Conservation (phyloP, 345 rosid species). For the Citrus cavaleriei region DNA sequence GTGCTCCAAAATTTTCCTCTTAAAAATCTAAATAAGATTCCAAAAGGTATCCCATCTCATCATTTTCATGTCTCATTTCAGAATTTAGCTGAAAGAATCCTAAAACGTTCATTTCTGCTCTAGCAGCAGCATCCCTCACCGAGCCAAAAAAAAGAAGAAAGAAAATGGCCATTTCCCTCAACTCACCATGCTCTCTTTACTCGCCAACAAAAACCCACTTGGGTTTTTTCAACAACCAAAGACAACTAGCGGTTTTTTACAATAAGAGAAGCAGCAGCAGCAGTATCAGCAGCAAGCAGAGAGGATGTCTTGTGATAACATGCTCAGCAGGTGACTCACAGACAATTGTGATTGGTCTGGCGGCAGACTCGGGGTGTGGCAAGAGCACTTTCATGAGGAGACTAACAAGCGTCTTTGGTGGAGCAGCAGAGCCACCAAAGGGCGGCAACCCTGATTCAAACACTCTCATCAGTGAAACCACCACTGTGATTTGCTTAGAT, state of each 20-base stretch:
- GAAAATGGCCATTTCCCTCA: conserved; percentile 68
- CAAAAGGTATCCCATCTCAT: conserved; percentile 6
- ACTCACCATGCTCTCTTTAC: conserved; percentile 63
- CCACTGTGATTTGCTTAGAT: conserved; percentile 90
- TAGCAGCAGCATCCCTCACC: conserved; percentile 9
- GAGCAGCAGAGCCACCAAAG: conserved; percentile 87
- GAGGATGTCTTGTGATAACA: conserved; percentile 42
- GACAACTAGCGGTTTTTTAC: conserved; percentile 43
- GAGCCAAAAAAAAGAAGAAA: conserved; percentile 1
- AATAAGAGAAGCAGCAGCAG: conserved; percentile 29
- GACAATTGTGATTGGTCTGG: conserved; percentile 86
- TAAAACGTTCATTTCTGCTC: background rate
- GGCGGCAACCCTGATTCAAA: conserved; percentile 98
- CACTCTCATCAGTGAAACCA: conserved; percentile 86
- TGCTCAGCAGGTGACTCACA: conserved; percentile 50
- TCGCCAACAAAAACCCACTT: conserved; percentile 46
- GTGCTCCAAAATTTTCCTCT: conserved; percentile 17
- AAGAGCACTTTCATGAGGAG: conserved; percentile 94
- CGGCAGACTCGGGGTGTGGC: conserved; percentile 95
- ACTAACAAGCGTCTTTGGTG: conserved; percentile 89
- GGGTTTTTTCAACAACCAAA: conserved; percentile 32
- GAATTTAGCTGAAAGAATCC: conserved; percentile 16
- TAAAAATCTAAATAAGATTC: background rate
- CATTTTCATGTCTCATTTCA: conserved; percentile 21
- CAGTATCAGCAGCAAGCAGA: conserved; percentile 17